Percentiles rank a stretch among this genome's conserved stretches.
Evolutionary conservation across 208 protist species (phyloP).

Genomic region (Herpetomonas tarakana): DNA sequence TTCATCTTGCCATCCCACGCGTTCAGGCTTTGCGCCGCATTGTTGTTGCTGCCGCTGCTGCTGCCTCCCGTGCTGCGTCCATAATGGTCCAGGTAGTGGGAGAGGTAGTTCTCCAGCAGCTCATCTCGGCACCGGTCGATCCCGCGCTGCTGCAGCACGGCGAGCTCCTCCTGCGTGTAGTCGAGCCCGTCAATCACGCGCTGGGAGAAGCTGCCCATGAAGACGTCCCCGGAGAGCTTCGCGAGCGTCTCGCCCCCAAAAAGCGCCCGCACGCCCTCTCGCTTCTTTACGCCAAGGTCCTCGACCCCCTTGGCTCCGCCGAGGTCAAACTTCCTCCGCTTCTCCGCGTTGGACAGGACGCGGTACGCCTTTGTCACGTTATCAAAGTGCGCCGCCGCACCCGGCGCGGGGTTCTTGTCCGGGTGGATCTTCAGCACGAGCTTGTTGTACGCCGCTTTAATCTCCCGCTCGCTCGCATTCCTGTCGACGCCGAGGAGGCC

Average conservation of each 20-base stretch:
- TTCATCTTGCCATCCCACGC: conserved; percentile 21
- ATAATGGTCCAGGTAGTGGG: conserved; percentile 24
- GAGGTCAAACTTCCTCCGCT: conserved; percentile 96
- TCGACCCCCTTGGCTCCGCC: conserved; percentile 95
- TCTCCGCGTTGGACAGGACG: conserved; percentile 94
- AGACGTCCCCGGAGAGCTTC: conserved; percentile 56
- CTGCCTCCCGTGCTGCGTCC: conserved; percentile 4
- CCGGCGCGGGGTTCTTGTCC: conserved; percentile 78
- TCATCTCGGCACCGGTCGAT: conserved; percentile 60
- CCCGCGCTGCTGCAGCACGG: conserved; percentile 56
- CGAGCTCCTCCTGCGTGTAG: conserved; percentile 72
- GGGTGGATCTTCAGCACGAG: conserved; percentile 87
- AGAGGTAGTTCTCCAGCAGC: conserved; percentile 55
- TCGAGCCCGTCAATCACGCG: conserved; percentile 81
- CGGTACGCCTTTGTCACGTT: conserved; percentile 96
- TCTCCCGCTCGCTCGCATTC: conserved; percentile 64
- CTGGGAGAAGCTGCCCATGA: conserved; percentile 69
- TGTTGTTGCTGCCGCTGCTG: conserved; percentile 1
- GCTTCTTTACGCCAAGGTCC: conserved; percentile 71
- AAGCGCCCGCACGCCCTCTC: conserved; percentile 62
- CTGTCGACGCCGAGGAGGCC: conserved; percentile 54
- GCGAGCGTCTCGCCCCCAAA: conserved; percentile 76
- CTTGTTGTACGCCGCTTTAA: conserved; percentile 88
- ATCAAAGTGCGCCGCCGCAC: conserved; percentile 87
- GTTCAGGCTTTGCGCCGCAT: background rate